Base-by-base conservation (phyloP, 139 green algal genomes). In the Gonium pectorale region DNA sequence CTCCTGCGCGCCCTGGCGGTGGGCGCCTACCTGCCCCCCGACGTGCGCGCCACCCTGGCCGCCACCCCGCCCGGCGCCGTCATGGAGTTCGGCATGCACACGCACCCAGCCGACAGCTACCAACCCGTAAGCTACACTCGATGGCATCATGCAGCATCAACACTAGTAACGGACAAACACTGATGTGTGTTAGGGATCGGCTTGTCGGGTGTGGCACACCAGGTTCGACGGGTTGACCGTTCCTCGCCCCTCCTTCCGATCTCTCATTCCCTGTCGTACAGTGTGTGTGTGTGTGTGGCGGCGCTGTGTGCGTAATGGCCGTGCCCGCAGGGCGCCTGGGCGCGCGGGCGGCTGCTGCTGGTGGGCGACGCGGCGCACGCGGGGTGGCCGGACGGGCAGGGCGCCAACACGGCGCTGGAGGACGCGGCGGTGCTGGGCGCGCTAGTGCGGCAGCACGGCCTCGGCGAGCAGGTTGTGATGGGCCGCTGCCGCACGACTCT, bases 371-470 rank as follows among this genome's bases (percentile, higher is more conserved):
- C 70, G 70, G 70, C 46, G 3, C 70, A 79, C 70, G n/a, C 27
- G 13, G 22, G 49, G 6, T n/a, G 70, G 46, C 70, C 70, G 17
- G 70, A 79, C 70, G 70, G 70, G 0, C 49, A 67, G 70, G 70
- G 70, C 49, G 35, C 46, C 70, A 79, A 79, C 70, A 46, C 66
- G 70, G 70, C 70, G 46, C 33, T 79, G 17, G 70, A 67, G 49
- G 49, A 79, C 31, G 70, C 70, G 17, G 70, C 31, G 49, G 49
- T 37, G 33, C 49, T 79, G 33, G 70, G 46, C 0, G 70, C 49
- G 0, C 13, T 24, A 7, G 70, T 79, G 22, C 46, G 70, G 49
- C 3, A 19, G 33, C 51, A 51, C 15, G 70, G 70, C 17, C 70
- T 79, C 15, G 33, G 70, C 7, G 2, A 46, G 41, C 31, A 79